A percentile compares a stretch with the other conserved stretches of the same genome.
These are phyloP conservation scores for Pythium plurisporium DNA, from an alignment of 352 stramenopile genomes.

Conservation along the genomic window DNA sequence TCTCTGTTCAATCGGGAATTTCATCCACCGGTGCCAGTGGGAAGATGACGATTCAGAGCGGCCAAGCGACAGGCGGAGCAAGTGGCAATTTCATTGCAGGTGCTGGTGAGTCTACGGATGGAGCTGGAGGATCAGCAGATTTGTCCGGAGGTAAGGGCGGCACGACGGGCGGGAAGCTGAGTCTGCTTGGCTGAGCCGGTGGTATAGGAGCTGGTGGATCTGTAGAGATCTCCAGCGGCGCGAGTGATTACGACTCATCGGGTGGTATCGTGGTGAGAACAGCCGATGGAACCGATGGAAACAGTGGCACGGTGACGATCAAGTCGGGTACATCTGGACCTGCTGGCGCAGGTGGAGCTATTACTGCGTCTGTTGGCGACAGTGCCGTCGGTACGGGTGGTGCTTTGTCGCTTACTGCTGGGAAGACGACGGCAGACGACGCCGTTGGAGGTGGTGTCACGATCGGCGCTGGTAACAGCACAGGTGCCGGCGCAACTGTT, in stretches of 20 bases:
- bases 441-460: constrained; percentile 36
- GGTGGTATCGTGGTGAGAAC: constrained; percentile 37
- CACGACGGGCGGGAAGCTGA: constrained; percentile 27
- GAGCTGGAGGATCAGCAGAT: constrained; percentile 26
- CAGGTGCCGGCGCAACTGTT: constrained; percentile 5
- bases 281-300: constrained; percentile 24
- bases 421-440: constrained; percentile 28
- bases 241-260: constrained; percentile 28
- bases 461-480: constrained; percentile 35
- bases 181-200: constrained; percentile 27
- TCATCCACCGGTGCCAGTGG: constrained; percentile 20
- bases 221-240: constrained; percentile 34
- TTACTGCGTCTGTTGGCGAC: constrained; percentile 22
- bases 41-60: constrained; percentile 18
- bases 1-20: constrained; percentile 29
- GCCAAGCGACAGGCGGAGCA: constrained; percentile 9
- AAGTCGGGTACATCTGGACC: neutral
- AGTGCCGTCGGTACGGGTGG: constrained; percentile 19
- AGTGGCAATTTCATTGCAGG: constrained; percentile 11
- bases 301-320: constrained; percentile 26
- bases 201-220: constrained; percentile 25
- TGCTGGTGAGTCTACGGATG: constrained; percentile 13
- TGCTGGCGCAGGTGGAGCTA: constrained; percentile 25
- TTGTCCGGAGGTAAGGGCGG: constrained; percentile 30
- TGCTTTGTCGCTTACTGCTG: constrained; percentile 36